These are phyloP conservation scores for Xylaria bambusicola DNA, from an alignment of 495 filamentous ascomycete species.

Conservation along the genomic window DNA sequence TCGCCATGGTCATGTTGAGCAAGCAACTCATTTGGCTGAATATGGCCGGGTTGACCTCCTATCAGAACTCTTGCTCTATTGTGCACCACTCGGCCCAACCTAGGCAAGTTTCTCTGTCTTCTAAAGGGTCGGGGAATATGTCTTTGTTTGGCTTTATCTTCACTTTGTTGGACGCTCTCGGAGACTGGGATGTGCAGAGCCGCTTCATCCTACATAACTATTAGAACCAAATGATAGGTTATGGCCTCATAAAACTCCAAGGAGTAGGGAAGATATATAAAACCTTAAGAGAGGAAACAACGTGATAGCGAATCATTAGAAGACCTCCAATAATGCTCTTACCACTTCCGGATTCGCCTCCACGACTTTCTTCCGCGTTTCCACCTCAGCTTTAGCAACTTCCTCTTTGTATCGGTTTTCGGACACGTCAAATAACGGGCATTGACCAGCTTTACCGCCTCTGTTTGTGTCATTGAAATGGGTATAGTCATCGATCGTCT, in stretches of 20 bases:
- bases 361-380: slow-evolving; percentile 56
- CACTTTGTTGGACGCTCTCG: neutral
- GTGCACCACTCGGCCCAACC: too few relatives aligned
- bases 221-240: neutral
- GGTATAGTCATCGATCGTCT: slow-evolving; percentile 50
- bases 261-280: neutral
- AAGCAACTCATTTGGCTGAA: too few relatives aligned
- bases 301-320: neutral
- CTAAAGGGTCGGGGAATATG: too few relatives aligned
- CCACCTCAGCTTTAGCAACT: slow-evolving; percentile 63
- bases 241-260: neutral
- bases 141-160: neutral
- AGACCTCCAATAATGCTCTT: neutral
- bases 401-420: slow-evolving; percentile 65
- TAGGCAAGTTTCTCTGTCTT: too few relatives aligned
- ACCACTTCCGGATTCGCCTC: slow-evolving; percentile 61
- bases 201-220: slow-evolving; percentile 9
- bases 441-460: slow-evolving; percentile 54
- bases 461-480: slow-evolving; percentile 53
- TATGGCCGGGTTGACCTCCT: too few relatives aligned
- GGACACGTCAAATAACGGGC: slow-evolving; percentile 65
- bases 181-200: neutral
- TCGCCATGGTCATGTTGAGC: too few relatives aligned
- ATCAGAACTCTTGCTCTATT: too few relatives aligned
- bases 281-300: too few relatives aligned